Conservation (phyloP, 1,284 basidiomycete genomes). For the Papiliotrema laurentii region DNA sequence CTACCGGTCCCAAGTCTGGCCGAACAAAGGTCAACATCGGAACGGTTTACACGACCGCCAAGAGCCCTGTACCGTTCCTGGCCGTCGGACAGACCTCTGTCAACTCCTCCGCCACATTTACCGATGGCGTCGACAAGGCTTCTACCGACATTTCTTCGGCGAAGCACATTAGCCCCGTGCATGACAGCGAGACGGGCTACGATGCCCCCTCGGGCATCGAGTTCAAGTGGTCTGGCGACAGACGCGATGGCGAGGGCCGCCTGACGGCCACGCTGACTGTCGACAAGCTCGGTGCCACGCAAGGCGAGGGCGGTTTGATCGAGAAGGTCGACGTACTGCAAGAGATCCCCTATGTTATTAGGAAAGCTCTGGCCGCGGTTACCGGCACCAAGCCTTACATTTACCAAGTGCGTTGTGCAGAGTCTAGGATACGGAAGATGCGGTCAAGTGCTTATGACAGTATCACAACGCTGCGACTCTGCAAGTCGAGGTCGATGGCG, state of each 20-base stretch:
- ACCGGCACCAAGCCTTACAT: slow-evolving; percentile 54
- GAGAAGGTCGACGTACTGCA: slow-evolving; percentile 96
- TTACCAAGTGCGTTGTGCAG: slow-evolving; percentile 45
- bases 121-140: slow-evolving; percentile 35
- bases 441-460: slow-evolving; percentile 48
- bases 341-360: slow-evolving; percentile 81
- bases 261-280: slow-evolving; percentile 58
- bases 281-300: slow-evolving; percentile 56
- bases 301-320: slow-evolving; percentile 68
- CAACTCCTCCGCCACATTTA: slow-evolving; percentile 53
- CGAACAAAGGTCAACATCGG: slow-evolving; percentile 80
- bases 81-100: slow-evolving; percentile 62
- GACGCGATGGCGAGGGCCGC: slow-evolving; percentile 50
- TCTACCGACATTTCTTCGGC: slow-evolving; percentile 65
- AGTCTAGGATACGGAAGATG: background rate
- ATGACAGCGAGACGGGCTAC: slow-evolving; percentile 76
- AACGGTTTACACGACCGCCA: slow-evolving; percentile 38
- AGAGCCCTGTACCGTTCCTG: slow-evolving; percentile 18
- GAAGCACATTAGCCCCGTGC: slow-evolving; percentile 60
- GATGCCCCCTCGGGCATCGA: slow-evolving; percentile 64
- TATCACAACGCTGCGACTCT: slow-evolving; percentile 75
- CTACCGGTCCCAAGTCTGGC: slow-evolving; percentile 68
- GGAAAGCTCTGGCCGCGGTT: slow-evolving; percentile 51
- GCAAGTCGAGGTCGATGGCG: slow-evolving; percentile 56
- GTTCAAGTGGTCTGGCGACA: slow-evolving; percentile 75